Base-by-base conservation (phyloP, 352 stramenopile species). In the Sclerospora graminicola region DNA sequence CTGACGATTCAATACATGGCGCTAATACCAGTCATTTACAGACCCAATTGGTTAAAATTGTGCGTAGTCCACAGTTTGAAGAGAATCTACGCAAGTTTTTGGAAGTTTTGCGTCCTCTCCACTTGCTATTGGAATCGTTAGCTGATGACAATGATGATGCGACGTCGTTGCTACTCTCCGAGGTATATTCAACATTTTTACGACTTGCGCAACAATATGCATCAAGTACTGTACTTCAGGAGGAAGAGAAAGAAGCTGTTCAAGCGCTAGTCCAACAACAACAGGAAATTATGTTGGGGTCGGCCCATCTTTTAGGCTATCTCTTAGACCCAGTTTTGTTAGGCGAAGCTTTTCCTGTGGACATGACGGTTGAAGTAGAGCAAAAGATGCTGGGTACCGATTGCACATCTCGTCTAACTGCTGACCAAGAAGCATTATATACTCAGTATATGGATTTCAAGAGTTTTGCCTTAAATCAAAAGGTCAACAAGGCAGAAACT, bases 361-460 rank as follows among this genome's bases (percentile, higher is more conserved):
- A 69, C 8, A 59, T 30, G 10, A 74, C 73, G 23, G 33, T 45
- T 2, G 35, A 63, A 8, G 49, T 52, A 9, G 69, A 82, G 30
- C 35, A 64, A 5, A 42, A 57, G 16, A 48, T 82, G 5, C 35
- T 82, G 26, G 28, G 43, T 38, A 33, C 34, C 0, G 45, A 72
- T 42, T 58, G 54, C 14, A 42, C 36, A 2, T 23, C 45, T 31
- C 40, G 49, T 5, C 43, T 33, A 0, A 54, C 60, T 10, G 27
- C 51, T 5, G 52, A 57, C n/a, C 71, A 69, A 41, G 46, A 74
- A 47, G 52, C 42, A n/a, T 30, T 82, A 41, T 66, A 53, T 33
- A 27, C 54, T 11, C 59, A 82, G 54, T 78, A 76, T 41, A 63
- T 61, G 18, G 60, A 66, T 27, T 82, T 71, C 28, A 63, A 72